A percentile compares a stretch with the other conserved stretches of the same genome.
Evolutionary conservation across 345 rosid species (phyloP).

Genomic region (Citrus australasica): DNA sequence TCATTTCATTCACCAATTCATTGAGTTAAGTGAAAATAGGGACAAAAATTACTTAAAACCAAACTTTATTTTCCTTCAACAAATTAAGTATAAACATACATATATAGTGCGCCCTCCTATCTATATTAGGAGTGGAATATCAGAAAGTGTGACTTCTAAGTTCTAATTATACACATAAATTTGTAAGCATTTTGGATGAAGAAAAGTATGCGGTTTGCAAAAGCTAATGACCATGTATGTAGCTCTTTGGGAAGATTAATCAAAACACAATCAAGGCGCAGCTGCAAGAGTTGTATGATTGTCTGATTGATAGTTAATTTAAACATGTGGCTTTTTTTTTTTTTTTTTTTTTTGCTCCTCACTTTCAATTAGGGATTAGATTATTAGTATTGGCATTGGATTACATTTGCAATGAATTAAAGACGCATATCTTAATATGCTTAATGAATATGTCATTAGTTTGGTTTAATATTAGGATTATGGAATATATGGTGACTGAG

Average conservation of each 20-base stretch:
- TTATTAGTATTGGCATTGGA: background rate
- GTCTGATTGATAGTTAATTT: background rate
- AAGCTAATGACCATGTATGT: too few relatives aligned
- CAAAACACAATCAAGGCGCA: too few relatives aligned
- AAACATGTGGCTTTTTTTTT: background rate
- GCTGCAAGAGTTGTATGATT: background rate
- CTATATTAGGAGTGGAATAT: too few relatives aligned
- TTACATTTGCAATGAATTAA: background rate
- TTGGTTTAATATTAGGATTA: conserved; percentile 21
- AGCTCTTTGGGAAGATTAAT: too few relatives aligned
- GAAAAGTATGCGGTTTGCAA: background rate
- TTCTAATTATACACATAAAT: background rate
- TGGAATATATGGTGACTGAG: conserved; percentile 33
- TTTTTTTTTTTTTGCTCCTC: background rate
- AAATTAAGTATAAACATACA: too few relatives aligned
- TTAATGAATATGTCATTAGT: conserved; percentile 20
- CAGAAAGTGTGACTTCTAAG: background rate
- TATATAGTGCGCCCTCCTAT: too few relatives aligned
- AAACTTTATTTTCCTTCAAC: too few relatives aligned
- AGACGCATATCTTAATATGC: conserved; percentile 4
- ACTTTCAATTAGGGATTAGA: background rate
- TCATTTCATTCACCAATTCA: background rate
- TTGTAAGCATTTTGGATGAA: background rate
- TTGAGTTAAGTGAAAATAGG: background rate
- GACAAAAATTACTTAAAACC: background rate